Conservation (phyloP, 2,329 filamentous ascomycete species). For the Rasamsonia emersonii region DNA sequence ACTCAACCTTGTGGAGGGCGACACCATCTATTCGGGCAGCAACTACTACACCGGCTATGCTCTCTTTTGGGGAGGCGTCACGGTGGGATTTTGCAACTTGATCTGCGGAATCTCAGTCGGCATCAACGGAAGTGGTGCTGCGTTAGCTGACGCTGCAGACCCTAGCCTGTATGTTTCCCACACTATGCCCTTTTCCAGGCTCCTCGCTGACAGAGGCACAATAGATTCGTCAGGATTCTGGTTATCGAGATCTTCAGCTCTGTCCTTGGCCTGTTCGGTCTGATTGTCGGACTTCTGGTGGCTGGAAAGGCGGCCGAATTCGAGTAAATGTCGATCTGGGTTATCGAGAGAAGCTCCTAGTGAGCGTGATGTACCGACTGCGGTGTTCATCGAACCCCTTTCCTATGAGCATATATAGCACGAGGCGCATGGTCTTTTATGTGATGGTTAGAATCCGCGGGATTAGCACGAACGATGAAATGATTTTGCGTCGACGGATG, state of each 20-base stretch:
- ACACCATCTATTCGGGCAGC: conserved; percentile 60
- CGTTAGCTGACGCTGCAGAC: conserved; percentile 90
- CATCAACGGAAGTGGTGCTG: conserved; percentile 95
- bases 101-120: conserved; percentile 94
- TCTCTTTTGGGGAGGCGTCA: conserved; percentile 90
- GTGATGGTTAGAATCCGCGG: conserved; percentile 19
- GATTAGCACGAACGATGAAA: conserved; percentile 20
- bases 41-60: conserved; percentile 94
- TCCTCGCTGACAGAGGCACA: conserved; percentile 7
- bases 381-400: conserved; percentile 16
- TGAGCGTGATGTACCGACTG: conserved; percentile 14
- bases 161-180: conserved; percentile 62
- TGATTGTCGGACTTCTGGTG: conserved; percentile 88
- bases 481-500: conserved; percentile 14
- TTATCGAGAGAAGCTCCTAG: conserved; percentile 13
- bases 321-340: conserved; percentile 14
- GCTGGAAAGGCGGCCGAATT: conserved; percentile 78
- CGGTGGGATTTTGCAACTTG: conserved; percentile 91
- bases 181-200: conserved; percentile 1
- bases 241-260: conserved; percentile 99
- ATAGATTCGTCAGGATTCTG: conserved; percentile 93
- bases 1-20: conserved; percentile 56
- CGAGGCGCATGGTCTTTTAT: conserved; percentile 29
- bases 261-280: conserved; percentile 87
- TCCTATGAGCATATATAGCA: conserved; percentile 28